Percentiles rank a stretch among this genome's conserved stretches.
phyloP scores from a whole-genome alignment of 345 rosid genomes.

The Heritiera littoralis region DNA sequence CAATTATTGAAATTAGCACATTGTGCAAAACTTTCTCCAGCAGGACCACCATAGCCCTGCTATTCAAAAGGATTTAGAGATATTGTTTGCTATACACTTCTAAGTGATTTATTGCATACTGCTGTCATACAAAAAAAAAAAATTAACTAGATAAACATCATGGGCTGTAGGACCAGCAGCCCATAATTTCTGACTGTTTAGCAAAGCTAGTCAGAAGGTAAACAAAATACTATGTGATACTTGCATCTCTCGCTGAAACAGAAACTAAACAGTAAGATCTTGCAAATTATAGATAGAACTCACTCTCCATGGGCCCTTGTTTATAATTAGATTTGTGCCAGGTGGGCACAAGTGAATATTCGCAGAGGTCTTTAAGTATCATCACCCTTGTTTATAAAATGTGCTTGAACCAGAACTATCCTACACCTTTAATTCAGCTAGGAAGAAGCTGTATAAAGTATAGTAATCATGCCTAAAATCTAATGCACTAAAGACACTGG shows the following conservation, averaged over 20 bases:
- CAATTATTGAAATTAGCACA: conserved; percentile 5
- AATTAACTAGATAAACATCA: neutral
- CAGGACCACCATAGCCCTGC: neutral
- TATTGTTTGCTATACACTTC: neutral
- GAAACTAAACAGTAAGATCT: neutral
- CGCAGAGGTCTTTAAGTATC: neutral
- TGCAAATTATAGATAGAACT: neutral
- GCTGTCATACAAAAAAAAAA: neutral
- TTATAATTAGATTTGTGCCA: conserved; percentile 2
- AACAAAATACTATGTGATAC: neutral
- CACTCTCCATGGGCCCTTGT: neutral
- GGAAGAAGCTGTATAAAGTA: neutral
- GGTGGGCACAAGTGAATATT: neutral
- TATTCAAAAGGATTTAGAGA: neutral
- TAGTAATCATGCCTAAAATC: neutral
- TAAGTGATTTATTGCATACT: neutral
- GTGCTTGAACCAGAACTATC: neutral
- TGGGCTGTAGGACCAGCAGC: neutral
- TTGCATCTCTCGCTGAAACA: neutral
- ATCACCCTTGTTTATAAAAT: too few species aligned
- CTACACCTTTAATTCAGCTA: neutral
- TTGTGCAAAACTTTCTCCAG: neutral
- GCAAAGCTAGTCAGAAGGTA: conserved; percentile 15
- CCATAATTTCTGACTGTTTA: conserved; percentile 1
- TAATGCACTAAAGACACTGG: neutral